phyloP scores from a whole-genome alignment of 139 green algal species.

The Bryopsis sp. region DNA sequence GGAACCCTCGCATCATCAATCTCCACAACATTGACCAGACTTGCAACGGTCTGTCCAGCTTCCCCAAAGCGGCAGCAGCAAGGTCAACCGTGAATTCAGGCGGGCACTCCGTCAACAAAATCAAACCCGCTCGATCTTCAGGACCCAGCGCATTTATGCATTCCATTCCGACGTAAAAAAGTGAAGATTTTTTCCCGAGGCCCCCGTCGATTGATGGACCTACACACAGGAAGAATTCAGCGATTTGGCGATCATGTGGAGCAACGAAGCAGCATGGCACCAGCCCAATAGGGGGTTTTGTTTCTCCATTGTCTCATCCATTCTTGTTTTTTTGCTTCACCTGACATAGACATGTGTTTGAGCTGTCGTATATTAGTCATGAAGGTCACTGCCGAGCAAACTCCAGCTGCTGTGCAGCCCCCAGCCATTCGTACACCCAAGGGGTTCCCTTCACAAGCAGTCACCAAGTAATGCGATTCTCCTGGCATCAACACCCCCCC shows the following conservation, averaged over 20 bases:
- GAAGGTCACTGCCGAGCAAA: constrained; percentile 13
- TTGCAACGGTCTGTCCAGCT: constrained; percentile 5
- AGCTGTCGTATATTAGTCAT: background rate
- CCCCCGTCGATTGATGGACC: no score
- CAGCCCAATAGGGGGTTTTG: background rate
- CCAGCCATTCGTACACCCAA: constrained; percentile 14
- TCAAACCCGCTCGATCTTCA: constrained; percentile 7
- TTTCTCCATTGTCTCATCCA: background rate
- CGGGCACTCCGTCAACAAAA: constrained; percentile 13
- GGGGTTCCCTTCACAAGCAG: constrained; percentile 1
- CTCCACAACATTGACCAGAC: constrained; percentile 12
- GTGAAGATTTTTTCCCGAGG: no score
- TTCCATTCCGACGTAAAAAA: no score
- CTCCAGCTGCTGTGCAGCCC: background rate
- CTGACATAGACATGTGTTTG: background rate
- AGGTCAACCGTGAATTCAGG: constrained; percentile 13
- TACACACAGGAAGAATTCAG: no score
- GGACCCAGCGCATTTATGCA: background rate
- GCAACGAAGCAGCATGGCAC: background rate
- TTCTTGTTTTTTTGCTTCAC: background rate
- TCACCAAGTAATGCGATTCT: constrained; percentile 2
- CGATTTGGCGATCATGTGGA: no score
- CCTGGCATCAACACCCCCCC: constrained; percentile 5
- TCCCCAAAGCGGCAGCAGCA: constrained; percentile 7
- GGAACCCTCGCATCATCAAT: constrained; percentile 19